These are phyloP conservation scores for Colletotrichum navitas DNA, from an alignment of 2,329 filamentous ascomycete species.

Conservation along the genomic window DNA sequence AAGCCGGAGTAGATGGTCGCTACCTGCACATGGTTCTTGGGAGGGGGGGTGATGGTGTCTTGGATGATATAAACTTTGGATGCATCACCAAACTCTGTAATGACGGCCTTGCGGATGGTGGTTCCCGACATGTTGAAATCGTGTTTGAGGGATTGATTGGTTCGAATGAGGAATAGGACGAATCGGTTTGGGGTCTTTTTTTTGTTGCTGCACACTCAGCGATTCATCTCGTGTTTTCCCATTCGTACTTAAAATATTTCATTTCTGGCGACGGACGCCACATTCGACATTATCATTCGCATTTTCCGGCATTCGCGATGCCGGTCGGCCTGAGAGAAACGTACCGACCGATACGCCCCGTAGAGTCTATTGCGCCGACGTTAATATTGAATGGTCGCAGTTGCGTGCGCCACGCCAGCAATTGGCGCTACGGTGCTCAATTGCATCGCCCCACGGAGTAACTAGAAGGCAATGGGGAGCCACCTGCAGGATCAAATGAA, in stretches of 20 bases:
- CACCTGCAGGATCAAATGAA: too few species aligned
- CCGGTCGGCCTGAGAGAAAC: background rate
- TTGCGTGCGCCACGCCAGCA: background rate
- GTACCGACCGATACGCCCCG: conserved; percentile 3
- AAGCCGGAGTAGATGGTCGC: conserved; percentile 62
- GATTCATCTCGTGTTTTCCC: background rate
- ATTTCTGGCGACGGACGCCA: background rate
- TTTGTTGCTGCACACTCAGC: background rate
- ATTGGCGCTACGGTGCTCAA: background rate
- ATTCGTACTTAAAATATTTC: background rate
- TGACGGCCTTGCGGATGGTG: conserved; percentile 59
- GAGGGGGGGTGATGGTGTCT: conserved; percentile 54
- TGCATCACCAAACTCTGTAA: conserved; percentile 57
- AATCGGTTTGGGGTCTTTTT: background rate
- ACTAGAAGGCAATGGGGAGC: background rate
- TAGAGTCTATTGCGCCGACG: conserved; percentile 4
- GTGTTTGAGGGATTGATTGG: background rate
- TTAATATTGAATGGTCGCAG: background rate
- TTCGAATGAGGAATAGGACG: background rate
- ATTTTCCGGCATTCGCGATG: background rate
- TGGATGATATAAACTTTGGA: conserved; percentile 53
- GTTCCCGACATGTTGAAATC: conserved; percentile 25
- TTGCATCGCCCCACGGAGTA: conserved; percentile 5
- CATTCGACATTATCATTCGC: background rate
- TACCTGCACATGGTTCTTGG: conserved; percentile 59